Evolutionary conservation across 805 yeast genomes (phyloP).

Genomic region (Suhomyces pyralidae): DNA sequence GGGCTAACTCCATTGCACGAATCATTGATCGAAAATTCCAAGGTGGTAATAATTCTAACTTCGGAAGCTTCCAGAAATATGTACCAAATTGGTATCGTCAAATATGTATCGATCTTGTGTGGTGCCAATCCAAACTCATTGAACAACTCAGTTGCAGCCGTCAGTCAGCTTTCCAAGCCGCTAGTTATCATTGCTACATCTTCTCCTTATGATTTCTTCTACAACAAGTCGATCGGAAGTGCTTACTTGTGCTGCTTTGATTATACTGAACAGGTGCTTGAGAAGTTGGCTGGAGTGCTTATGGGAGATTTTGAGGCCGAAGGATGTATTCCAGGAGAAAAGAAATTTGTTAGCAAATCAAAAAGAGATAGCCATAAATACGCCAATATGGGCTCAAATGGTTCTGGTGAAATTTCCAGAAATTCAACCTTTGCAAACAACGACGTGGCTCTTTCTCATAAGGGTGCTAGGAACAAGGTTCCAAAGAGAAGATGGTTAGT

Average conservation of each 20-base stretch:
- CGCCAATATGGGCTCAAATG: neutral
- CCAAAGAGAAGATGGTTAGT: slow-evolving; percentile 53
- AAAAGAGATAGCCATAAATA: slow-evolving; percentile 14
- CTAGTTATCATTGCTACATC: slow-evolving; percentile 58
- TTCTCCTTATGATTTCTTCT: slow-evolving; percentile 60
- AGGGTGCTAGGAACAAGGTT: slow-evolving; percentile 10
- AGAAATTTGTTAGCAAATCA: slow-evolving; percentile 24
- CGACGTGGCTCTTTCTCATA: slow-evolving; percentile 6
- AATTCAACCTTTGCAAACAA: slow-evolving; percentile 5
- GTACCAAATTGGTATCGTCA: slow-evolving; percentile 60
- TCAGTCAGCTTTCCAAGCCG: slow-evolving; percentile 42
- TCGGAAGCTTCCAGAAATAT: slow-evolving; percentile 59
- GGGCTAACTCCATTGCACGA: slow-evolving; percentile 57
- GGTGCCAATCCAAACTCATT: slow-evolving; percentile 40
- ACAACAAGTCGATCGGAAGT: slow-evolving; percentile 52
- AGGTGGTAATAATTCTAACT: slow-evolving; percentile 51
- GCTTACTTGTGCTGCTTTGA: slow-evolving; percentile 61
- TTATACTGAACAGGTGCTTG: slow-evolving; percentile 51
- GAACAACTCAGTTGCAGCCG: slow-evolving; percentile 11
- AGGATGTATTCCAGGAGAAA: slow-evolving; percentile 58
- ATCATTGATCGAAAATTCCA: slow-evolving; percentile 48
- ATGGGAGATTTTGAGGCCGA: slow-evolving; percentile 53
- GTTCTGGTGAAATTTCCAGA: slow-evolving; percentile 9
- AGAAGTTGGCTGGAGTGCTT: slow-evolving; percentile 47
- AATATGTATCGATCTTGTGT: slow-evolving; percentile 54